Conservation (phyloP, 2,329 filamentous ascomycete genomes). For the Neonectria neomacrospora region DNA sequence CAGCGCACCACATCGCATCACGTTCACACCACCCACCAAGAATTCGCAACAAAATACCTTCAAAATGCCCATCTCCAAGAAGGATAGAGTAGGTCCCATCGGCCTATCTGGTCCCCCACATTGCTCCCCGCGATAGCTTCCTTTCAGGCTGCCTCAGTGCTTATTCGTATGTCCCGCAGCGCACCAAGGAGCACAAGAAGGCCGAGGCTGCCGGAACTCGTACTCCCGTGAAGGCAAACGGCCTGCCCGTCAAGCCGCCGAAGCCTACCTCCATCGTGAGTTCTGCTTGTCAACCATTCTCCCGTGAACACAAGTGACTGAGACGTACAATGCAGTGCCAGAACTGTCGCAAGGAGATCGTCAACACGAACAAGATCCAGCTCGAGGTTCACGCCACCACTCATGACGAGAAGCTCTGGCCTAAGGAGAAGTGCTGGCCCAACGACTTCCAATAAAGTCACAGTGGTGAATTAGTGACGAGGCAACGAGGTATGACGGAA, state of each 20-base stretch:
- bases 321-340: slow-evolving; percentile 52
- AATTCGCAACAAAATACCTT: not conserved
- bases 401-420: slow-evolving; percentile 61
- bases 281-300: not conserved
- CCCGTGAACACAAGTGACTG: not conserved
- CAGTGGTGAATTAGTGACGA: not conserved
- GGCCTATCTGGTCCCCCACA: not conserved
- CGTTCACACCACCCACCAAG: not conserved
- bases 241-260: slow-evolving; percentile 63
- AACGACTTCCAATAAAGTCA: slow-evolving; percentile 53
- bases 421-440: slow-evolving; percentile 69
- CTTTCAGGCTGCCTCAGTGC: not conserved
- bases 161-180: slow-evolving; percentile 44
- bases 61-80: slow-evolving; percentile 20
- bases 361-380: slow-evolving; percentile 62
- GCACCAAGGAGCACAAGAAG: slow-evolving; percentile 65
- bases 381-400: slow-evolving; percentile 64
- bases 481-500: not conserved
- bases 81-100: slow-evolving; percentile 10
- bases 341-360: slow-evolving; percentile 62
- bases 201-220: slow-evolving; percentile 65
- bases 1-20: not conserved
- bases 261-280: slow-evolving; percentile 53
- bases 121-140: not conserved
- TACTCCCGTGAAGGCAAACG: slow-evolving; percentile 64